phyloP scores from a whole-genome alignment of 2,329 filamentous ascomycete species.

The Thelonectria olida region DNA sequence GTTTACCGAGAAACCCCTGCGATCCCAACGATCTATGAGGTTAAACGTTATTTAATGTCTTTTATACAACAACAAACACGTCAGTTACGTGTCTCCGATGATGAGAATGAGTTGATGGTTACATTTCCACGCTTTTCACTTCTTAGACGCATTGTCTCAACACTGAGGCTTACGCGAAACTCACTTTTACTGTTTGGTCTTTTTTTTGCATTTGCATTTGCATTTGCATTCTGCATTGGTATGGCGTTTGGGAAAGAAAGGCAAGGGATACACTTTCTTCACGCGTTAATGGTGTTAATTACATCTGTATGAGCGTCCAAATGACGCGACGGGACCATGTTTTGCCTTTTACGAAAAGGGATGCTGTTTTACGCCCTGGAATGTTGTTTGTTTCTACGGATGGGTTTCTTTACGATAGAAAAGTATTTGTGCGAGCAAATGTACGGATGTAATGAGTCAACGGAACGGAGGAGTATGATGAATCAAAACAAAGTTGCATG shows the following conservation, averaged over 20 bases:
- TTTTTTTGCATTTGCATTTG: background rate
- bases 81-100: background rate
- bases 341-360: no score
- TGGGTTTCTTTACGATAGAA: background rate
- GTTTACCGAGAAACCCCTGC: slow-evolving; percentile 54
- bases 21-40: slow-evolving; percentile 39
- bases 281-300: slow-evolving; percentile 9
- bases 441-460: background rate
- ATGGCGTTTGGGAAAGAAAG: slow-evolving; percentile 11
- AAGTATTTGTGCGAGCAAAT: slow-evolving; percentile 4
- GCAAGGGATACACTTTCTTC: background rate
- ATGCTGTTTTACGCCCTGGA: no score
- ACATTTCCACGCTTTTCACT: background rate
- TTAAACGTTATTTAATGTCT: slow-evolving; percentile 32
- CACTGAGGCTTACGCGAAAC: background rate
- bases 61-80: background rate
- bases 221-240: slow-evolving; percentile 9
- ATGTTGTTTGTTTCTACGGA: no score
- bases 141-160: background rate
- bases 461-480: background rate
- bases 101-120: background rate
- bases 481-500: background rate
- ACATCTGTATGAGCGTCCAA: background rate
- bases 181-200: background rate
- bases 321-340: background rate